A percentile compares a stretch with the other conserved stretches of the same genome.
phyloP scores from a whole-genome alignment of 257 asterid species.

The Solanum piurae region DNA sequence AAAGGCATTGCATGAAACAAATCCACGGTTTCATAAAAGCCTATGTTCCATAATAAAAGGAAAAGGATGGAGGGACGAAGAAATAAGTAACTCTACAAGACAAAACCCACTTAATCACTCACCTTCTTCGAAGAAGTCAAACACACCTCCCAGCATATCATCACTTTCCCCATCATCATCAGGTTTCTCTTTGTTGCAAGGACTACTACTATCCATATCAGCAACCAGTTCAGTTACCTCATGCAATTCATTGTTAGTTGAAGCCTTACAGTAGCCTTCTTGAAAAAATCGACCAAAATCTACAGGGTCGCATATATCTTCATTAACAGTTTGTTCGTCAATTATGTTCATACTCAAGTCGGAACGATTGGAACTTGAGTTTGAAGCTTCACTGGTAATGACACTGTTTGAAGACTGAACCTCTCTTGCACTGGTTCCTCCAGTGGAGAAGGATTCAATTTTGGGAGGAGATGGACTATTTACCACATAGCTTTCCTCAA shows the following conservation, averaged over 20 bases:
- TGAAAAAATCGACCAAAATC: conserved; percentile 30
- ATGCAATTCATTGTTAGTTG: conserved; percentile 12
- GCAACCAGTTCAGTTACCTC: conserved; percentile 17
- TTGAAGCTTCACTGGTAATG: conserved; percentile 25
- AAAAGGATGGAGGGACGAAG: neutral
- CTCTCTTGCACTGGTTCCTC: conserved; percentile 7
- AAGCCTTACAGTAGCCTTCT: conserved; percentile 40
- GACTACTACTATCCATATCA: conserved; percentile 17
- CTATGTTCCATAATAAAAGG: neutral
- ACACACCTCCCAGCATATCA: conserved; percentile 39
- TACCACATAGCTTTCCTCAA: conserved; percentile 22
- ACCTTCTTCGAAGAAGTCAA: conserved; percentile 45
- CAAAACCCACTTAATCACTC: neutral
- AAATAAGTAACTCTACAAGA: neutral
- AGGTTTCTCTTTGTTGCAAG: conserved; percentile 18
- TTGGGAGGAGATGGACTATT: conserved; percentile 22
- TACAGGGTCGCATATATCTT: conserved; percentile 28
- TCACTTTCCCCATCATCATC: conserved; percentile 35
- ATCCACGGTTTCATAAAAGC: neutral
- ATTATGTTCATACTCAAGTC: conserved; percentile 23
- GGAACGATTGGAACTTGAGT: conserved; percentile 24
- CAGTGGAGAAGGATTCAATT: conserved; percentile 10
- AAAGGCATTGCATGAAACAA: neutral
- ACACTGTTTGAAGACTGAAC: conserved; percentile 13
- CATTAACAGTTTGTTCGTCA: conserved; percentile 21